These are phyloP conservation scores for Calocera viscosa DNA, from an alignment of 768 basidiomycete genomes.

Conservation along the genomic window DNA sequence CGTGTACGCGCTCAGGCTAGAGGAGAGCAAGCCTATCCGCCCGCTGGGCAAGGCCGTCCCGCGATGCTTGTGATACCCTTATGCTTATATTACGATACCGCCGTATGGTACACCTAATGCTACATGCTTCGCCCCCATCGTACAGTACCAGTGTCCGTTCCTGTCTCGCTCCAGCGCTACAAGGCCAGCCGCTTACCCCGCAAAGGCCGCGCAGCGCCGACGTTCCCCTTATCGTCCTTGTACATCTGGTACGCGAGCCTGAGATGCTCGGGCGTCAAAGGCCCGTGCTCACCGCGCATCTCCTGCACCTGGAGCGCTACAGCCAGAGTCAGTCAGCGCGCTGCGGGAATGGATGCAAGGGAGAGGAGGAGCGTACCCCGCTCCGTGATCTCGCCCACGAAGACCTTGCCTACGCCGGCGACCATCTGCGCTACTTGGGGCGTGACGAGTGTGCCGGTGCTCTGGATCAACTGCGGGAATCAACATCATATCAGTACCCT, in stretches of 20 bases:
- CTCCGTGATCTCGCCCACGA: conserved; percentile 85
- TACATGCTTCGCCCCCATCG: background rate
- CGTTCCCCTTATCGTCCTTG: conserved; percentile 65
- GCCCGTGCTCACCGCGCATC: conserved; percentile 58
- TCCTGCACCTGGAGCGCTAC: conserved; percentile 66
- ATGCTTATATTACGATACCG: conserved; percentile 3
- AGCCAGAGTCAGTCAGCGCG: background rate
- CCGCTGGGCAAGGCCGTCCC: conserved; percentile 21
- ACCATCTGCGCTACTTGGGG: conserved; percentile 80
- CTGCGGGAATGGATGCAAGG: background rate
- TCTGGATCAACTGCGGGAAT: conserved; percentile 81
- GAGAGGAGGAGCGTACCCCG: conserved; percentile 42
- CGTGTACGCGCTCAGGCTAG: conserved; percentile 44
- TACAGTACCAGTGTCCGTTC: too few relatives aligned
- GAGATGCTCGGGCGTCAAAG: conserved; percentile 76
- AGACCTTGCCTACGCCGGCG: conserved; percentile 81
- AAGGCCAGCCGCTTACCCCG: conserved; percentile 45
- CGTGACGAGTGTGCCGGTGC: conserved; percentile 67
- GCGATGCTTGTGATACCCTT: conserved; percentile 19
- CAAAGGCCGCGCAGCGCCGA: conserved; percentile 63
- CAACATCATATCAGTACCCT: too few relatives aligned
- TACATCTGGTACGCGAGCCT: conserved; percentile 81
- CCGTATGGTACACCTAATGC: background rate
- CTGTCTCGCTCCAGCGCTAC: background rate
- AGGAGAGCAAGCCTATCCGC: conserved; percentile 28